A percentile compares a stretch with the other conserved stretches of the same genome.
Conservation (phyloP, 2,329 filamentous ascomycete genomes). For the Aspergillus proliferans region DNA sequence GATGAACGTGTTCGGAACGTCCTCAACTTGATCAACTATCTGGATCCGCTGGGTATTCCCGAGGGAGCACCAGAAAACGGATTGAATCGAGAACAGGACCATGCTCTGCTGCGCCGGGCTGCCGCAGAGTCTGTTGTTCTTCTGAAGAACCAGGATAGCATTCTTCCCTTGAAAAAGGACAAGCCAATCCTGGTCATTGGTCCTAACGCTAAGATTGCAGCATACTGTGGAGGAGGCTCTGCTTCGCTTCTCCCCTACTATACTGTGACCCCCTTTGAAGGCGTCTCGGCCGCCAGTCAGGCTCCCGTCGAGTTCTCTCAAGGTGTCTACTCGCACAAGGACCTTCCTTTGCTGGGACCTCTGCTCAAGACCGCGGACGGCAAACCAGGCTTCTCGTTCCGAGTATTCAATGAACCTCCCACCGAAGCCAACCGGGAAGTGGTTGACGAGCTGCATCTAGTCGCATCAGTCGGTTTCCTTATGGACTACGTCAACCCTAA, state of each 20-base stretch:
- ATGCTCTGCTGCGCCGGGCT: slow-evolving; percentile 57
- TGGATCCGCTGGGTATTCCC: slow-evolving; percentile 48
- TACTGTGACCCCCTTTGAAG: slow-evolving; percentile 40
- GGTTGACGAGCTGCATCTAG: slow-evolving; percentile 47
- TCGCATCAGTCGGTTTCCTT: slow-evolving; percentile 41
- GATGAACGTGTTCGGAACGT: slow-evolving; percentile 55
- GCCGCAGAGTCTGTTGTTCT: slow-evolving; percentile 66
- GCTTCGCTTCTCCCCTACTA: slow-evolving; percentile 49
- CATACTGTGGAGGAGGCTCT: slow-evolving; percentile 58
- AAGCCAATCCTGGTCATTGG: slow-evolving; percentile 49
- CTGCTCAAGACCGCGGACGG: slow-evolving; percentile 49
- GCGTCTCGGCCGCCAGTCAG: slow-evolving; percentile 31
- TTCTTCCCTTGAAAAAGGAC: slow-evolving; percentile 52
- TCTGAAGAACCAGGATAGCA: slow-evolving; percentile 61
- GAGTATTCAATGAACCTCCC: slow-evolving; percentile 56
- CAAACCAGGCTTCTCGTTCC: slow-evolving; percentile 55
- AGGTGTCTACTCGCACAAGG: slow-evolving; percentile 60
- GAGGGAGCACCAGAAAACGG: slow-evolving; percentile 51
- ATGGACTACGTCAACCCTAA: slow-evolving; percentile 52
- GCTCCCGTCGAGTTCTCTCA: slow-evolving; percentile 47
- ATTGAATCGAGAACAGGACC: slow-evolving; percentile 56
- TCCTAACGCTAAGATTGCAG: slow-evolving; percentile 45
- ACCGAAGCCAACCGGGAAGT: slow-evolving; percentile 41
- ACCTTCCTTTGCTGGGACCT: slow-evolving; percentile 54
- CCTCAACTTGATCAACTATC: slow-evolving; percentile 55